These are phyloP conservation scores for Hypomyces rosellus DNA, from an alignment of 2,329 filamentous ascomycete genomes.

Conservation along the genomic window DNA sequence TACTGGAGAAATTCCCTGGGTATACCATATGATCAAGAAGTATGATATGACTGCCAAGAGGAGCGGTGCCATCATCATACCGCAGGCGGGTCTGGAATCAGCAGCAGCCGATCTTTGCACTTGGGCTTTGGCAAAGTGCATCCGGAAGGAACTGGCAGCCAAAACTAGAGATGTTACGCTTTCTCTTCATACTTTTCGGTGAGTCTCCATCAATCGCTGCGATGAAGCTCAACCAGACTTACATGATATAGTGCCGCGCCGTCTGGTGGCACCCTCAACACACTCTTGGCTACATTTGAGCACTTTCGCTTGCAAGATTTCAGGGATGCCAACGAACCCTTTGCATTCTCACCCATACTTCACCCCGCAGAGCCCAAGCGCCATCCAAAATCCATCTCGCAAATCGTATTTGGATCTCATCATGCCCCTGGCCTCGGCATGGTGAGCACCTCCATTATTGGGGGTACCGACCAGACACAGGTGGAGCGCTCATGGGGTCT, in stretches of 20 bases:
- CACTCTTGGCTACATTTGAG: constrained; percentile 55
- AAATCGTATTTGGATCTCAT: constrained; percentile 44
- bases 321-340: constrained; percentile 40
- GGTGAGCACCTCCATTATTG: constrained; percentile 47
- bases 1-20: constrained; percentile 55
- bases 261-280: constrained; percentile 64
- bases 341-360: constrained; percentile 51
- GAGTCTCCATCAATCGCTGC: constrained; percentile 12
- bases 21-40: constrained; percentile 53
- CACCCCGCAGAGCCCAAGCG: constrained; percentile 30
- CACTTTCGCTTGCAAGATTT: constrained; percentile 44
- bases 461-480: constrained; percentile 44
- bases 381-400: constrained; percentile 28
- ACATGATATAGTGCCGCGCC: constrained; percentile 27
- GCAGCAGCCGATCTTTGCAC: constrained; percentile 54
- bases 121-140: constrained; percentile 44
- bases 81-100: constrained; percentile 57
- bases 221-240: background rate
- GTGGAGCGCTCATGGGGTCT: constrained; percentile 61
- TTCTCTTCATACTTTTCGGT: constrained; percentile 39
- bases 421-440: constrained; percentile 47
- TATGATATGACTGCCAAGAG: constrained; percentile 48
- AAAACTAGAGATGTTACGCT: constrained; percentile 49
- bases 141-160: constrained; percentile 44
- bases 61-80: constrained; percentile 53